phyloP scores from a whole-genome alignment of 208 protist species.

The Trypanosoma scelopori region DNA sequence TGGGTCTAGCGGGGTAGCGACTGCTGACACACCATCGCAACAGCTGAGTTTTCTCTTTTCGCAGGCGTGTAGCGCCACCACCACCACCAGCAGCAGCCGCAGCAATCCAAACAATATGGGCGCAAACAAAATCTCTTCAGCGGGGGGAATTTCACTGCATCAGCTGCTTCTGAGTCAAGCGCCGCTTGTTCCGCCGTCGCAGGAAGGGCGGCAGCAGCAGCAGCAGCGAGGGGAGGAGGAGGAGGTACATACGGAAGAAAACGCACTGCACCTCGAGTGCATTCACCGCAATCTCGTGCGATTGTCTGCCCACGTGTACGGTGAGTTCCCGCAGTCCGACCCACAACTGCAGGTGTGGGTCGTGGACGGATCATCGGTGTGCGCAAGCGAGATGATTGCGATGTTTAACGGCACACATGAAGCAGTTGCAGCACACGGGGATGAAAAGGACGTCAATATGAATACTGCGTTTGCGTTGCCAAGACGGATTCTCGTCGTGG shows the following conservation, averaged over 20 bases:
- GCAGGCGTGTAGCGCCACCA: background rate
- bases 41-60: constrained; percentile 28
- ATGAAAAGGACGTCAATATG: background rate
- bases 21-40: background rate
- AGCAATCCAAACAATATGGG: background rate
- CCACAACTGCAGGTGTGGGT: constrained; percentile 43
- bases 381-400: constrained; percentile 44
- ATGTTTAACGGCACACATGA: constrained; percentile 48
- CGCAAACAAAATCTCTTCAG: background rate
- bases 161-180: constrained; percentile 41
- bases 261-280: constrained; percentile 9
- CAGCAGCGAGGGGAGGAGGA: background rate
- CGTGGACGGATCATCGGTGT: constrained; percentile 36
- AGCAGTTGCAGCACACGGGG: constrained; percentile 2
- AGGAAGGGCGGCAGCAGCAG: background rate
- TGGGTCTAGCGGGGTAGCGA: background rate
- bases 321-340: background rate
- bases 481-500: constrained; percentile 46
- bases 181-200: constrained; percentile 17
- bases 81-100: background rate
- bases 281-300: constrained; percentile 9
- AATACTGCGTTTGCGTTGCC: constrained; percentile 10
- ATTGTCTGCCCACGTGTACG: constrained; percentile 3
- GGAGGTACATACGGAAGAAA: background rate
- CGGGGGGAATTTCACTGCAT: constrained; percentile 28